phyloP scores from a whole-genome alignment of 306 rosid genomes.

The Leucaena leucocephala region DNA sequence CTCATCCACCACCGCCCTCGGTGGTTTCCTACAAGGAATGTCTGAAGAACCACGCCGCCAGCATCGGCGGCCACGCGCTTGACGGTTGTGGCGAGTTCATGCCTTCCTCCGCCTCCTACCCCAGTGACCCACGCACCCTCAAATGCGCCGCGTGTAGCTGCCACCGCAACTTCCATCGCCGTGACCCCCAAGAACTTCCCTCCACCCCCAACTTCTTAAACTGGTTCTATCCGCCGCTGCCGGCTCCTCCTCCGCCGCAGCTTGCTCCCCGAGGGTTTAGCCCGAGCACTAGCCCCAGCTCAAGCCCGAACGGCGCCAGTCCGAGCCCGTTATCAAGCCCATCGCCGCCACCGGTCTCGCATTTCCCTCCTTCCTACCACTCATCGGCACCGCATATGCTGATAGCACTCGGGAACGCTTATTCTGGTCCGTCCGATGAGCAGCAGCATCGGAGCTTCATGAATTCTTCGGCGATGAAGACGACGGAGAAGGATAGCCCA shows the following conservation, averaged over 20 bases:
- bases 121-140: constrained; percentile 67
- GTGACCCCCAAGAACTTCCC: constrained; percentile 45
- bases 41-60: constrained; percentile 88
- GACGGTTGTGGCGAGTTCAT: constrained; percentile 96
- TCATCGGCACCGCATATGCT: constrained; percentile 71
- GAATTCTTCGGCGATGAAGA: constrained; percentile 27
- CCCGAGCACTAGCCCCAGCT: constrained; percentile 55
- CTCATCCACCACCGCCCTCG: constrained; percentile 16
- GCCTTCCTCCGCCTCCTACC: constrained; percentile 52
- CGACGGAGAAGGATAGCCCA: constrained; percentile 21
- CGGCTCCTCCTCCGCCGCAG: constrained; percentile 34
- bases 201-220: constrained; percentile 33
- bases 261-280: constrained; percentile 47
- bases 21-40: constrained; percentile 70
- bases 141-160: constrained; percentile 95
- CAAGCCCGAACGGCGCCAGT: constrained; percentile 27
- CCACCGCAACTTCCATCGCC: constrained; percentile 98
- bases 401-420: constrained; percentile 54
- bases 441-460: constrained; percentile 26
- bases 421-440: constrained; percentile 46
- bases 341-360: constrained; percentile 78
- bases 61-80: constrained; percentile 79
- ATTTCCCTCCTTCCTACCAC: constrained; percentile 65
- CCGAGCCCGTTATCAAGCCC: constrained; percentile 67
- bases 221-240: constrained; percentile 32